Evolutionary conservation across 345 rosid genomes (phyloP).

Genomic region (Carallia pectinifolia): DNA sequence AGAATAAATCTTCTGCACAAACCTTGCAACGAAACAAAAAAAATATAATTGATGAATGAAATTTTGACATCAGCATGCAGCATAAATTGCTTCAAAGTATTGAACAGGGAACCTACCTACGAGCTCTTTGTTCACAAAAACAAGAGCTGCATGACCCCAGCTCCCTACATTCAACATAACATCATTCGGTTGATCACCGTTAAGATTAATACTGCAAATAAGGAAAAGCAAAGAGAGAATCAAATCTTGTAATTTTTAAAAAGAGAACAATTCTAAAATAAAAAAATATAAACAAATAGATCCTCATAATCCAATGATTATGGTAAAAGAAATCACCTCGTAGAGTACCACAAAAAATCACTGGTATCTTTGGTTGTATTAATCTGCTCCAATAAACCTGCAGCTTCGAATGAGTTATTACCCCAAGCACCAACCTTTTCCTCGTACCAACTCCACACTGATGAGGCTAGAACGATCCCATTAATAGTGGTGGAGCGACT

Average conservation of each 20-base stretch:
- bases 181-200: slow-evolving; percentile 25
- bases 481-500: slow-evolving; percentile 18
- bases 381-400: slow-evolving; percentile 53
- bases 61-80: background rate
- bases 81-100: background rate
- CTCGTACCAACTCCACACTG: slow-evolving; percentile 53
- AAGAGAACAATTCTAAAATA: background rate
- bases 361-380: slow-evolving; percentile 55
- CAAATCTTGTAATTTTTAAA: background rate
- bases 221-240: slow-evolving; percentile 7
- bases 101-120: slow-evolving; percentile 30
- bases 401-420: slow-evolving; percentile 39
- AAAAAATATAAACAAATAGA: background rate
- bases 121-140: slow-evolving; percentile 48
- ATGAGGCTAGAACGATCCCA: slow-evolving; percentile 21
- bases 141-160: slow-evolving; percentile 61
- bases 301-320: too few species aligned
- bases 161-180: slow-evolving; percentile 35
- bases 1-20: too few species aligned
- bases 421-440: slow-evolving; percentile 51
- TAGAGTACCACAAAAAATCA: slow-evolving; percentile 62
- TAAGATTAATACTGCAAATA: slow-evolving; percentile 36
- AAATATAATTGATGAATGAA: too few species aligned
- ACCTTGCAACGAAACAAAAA: too few species aligned
- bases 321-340: slow-evolving; percentile 33